Conservation (phyloP, 2,329 filamentous ascomycete genomes). For the Dendrostoma leiphaemia region DNA sequence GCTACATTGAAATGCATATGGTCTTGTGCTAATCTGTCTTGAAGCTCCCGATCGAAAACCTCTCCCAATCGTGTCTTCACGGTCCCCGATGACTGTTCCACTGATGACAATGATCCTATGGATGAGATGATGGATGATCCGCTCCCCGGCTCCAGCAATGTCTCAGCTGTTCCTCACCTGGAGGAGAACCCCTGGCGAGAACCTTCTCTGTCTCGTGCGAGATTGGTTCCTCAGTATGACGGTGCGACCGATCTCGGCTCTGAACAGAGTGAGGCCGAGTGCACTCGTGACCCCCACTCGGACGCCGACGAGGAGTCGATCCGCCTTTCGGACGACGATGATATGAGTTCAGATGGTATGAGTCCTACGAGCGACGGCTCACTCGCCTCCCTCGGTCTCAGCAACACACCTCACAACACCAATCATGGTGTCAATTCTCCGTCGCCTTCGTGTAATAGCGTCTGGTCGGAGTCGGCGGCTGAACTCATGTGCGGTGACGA, state of each 20-base stretch:
- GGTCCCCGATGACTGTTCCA: slow-evolving; percentile 18
- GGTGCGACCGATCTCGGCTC: slow-evolving; percentile 1
- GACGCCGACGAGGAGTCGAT: slow-evolving; percentile 4
- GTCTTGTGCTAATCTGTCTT: neutral
- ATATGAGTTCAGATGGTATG: slow-evolving; percentile 5
- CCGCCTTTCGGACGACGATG: slow-evolving; percentile 12
- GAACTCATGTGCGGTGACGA: slow-evolving; percentile 5
- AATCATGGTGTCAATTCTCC: slow-evolving; percentile 3
- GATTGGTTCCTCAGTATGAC: neutral
- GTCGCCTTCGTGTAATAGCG: slow-evolving; percentile 12
- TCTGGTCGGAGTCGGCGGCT: slow-evolving; percentile 3
- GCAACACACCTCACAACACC: neutral
- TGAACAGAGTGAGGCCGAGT: neutral
- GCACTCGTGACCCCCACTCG: neutral
- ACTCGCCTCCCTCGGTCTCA: neutral
- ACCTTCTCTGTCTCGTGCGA: neutral
- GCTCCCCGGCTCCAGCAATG: neutral
- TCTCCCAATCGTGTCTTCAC: slow-evolving; percentile 16
- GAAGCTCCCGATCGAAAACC: slow-evolving; percentile 1
- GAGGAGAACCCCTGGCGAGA: neutral
- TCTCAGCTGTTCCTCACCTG: neutral
- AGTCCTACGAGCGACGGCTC: slow-evolving; percentile 3
- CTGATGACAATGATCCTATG: slow-evolving; percentile 16
- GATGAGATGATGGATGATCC: slow-evolving; percentile 4
- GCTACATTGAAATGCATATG: neutral